phyloP scores from a whole-genome alignment of 75 land plant genomes.

The Chamaecyparis obtusa region DNA sequence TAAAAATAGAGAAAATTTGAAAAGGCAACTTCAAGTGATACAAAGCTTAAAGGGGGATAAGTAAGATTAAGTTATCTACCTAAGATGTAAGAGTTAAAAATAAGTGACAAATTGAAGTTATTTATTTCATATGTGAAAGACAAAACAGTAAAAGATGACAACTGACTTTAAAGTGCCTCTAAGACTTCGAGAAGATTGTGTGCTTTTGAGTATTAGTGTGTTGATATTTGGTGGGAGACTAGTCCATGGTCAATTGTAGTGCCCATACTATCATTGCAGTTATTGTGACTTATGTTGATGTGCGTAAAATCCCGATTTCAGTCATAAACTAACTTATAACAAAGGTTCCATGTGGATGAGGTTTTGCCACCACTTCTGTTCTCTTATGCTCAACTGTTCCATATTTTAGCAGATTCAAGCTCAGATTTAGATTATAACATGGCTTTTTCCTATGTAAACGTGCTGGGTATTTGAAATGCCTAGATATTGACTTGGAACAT shows the following conservation, averaged over 20 bases:
- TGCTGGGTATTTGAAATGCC: neutral
- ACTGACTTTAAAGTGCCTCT: neutral
- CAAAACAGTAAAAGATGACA: neutral
- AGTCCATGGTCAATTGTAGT: neutral
- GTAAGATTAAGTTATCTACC: neutral
- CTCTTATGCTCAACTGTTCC: neutral
- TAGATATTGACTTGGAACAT: neutral
- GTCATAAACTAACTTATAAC: neutral
- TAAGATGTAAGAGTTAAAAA: neutral
- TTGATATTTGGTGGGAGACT: neutral
- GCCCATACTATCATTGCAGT: neutral
- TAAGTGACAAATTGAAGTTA: neutral
- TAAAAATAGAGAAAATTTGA: neutral
- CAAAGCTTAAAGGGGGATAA: neutral
- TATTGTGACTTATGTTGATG: neutral
- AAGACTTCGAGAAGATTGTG: neutral
- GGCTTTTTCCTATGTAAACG: neutral
- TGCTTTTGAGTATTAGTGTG: neutral
- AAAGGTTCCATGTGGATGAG: neutral
- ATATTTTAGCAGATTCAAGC: neutral
- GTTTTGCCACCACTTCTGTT: neutral
- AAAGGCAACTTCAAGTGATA: neutral
- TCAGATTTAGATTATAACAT: neutral
- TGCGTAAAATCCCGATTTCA: neutral
- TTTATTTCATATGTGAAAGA: neutral